Percentiles rank a stretch among this genome's conserved stretches.
Conservation (phyloP, 768 basidiomycete species). For the Pulveroboletus sp. region DNA sequence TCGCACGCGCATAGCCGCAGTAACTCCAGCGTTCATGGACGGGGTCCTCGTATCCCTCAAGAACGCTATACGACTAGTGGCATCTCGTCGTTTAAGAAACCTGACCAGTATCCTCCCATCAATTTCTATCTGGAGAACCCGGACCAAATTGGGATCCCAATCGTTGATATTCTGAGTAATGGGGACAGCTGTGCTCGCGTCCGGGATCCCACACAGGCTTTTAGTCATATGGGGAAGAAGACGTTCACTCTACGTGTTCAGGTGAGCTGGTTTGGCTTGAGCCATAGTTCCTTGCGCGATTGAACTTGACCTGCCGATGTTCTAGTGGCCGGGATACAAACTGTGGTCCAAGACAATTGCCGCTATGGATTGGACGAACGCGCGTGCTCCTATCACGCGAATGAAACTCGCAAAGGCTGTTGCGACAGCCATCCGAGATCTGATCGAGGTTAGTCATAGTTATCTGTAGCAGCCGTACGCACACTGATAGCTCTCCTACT, state of each 20-base stretch:
- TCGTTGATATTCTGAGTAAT: constrained; percentile 53
- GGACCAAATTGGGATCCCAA: constrained; percentile 52
- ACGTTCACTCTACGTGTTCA: constrained; percentile 73
- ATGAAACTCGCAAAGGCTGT: constrained; percentile 72
- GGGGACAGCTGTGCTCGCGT: constrained; percentile 48
- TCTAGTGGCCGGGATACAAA: constrained; percentile 74
- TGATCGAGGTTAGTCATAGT: constrained; percentile 45
- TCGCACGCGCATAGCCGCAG: constrained; percentile 4
- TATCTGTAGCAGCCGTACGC: not conserved
- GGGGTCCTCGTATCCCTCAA: constrained; percentile 24
- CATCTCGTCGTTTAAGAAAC: constrained; percentile 1
- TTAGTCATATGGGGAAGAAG: constrained; percentile 59
- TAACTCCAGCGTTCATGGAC: constrained; percentile 2
- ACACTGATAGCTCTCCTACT: constrained; percentile 7
- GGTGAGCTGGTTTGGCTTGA: constrained; percentile 36
- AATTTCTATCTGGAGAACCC: constrained; percentile 54
- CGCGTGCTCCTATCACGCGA: constrained; percentile 67
- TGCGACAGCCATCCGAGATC: constrained; percentile 63
- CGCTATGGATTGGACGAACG: constrained; percentile 68
- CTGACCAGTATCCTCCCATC: constrained; percentile 47
- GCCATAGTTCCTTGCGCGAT: not conserved
- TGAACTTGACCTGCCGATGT: not conserved
- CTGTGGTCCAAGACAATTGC: constrained; percentile 74
- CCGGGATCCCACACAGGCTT: constrained; percentile 49
- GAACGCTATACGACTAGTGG: constrained; percentile 16